phyloP scores from a whole-genome alignment of 2,329 filamentous ascomycete genomes.

The Chaetomium strumarium region DNA sequence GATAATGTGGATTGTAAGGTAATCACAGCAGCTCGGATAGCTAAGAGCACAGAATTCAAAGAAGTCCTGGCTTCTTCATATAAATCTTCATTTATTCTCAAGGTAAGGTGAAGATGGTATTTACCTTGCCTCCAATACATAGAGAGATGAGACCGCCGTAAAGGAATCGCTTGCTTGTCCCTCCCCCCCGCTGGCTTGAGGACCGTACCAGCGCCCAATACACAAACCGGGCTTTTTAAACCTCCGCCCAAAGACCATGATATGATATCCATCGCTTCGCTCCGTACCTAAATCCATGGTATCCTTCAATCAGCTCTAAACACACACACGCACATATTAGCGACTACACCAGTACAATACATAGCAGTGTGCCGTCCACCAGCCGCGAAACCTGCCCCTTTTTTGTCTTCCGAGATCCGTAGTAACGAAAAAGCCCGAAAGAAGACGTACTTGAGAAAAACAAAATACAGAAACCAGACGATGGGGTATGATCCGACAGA shows the following conservation, averaged over 20 bases:
- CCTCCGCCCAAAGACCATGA: no score
- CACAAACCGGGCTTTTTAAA: no score
- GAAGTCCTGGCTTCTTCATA: background rate
- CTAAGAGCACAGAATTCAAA: no score
- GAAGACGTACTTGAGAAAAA: background rate
- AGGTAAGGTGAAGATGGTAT: background rate
- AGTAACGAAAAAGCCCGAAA: no score
- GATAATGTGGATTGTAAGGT: no score
- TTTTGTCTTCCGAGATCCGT: background rate
- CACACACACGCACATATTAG: background rate
- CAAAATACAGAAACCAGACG: background rate
- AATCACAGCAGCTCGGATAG: no score
- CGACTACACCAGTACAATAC: no score
- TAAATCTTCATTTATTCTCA: background rate
- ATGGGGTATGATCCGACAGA: background rate
- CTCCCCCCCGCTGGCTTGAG: no score
- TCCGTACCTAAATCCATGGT: background rate
- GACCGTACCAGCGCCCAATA: no score
- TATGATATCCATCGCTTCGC: no score
- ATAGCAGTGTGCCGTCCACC: background rate
- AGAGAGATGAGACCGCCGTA: background rate
- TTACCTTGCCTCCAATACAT: background rate
- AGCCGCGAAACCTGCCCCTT: background rate
- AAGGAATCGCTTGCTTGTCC: no score
- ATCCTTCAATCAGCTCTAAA: background rate